Evolutionary conservation across 108 stramenopile genomes (phyloP).

Genomic region (Cyclotella kingstonii): DNA sequence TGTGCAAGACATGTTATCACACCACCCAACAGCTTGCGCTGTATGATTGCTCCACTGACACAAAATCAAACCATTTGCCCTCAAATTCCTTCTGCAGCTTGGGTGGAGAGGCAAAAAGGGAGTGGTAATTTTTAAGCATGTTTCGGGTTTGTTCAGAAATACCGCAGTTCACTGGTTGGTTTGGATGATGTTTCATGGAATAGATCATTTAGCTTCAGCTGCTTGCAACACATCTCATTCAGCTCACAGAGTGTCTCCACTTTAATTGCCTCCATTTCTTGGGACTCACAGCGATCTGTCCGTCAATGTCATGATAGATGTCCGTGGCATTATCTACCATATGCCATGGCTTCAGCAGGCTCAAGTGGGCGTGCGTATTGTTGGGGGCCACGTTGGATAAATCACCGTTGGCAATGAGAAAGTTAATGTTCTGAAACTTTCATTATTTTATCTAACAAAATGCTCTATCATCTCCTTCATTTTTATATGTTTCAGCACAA

Average conservation of each 20-base stretch:
- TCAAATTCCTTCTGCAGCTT: constrained; percentile 47
- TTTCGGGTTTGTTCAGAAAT: constrained; percentile 77
- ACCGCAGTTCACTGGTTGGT: constrained; percentile 88
- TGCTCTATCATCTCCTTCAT: too few species aligned
- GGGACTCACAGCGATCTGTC: constrained; percentile 50
- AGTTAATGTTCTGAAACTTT: constrained; percentile 87
- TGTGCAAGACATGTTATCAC: constrained; percentile 87
- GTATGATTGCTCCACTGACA: too few species aligned
- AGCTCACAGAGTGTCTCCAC: constrained; percentile 58
- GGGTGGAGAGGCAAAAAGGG: constrained; percentile 69
- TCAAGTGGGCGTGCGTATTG: constrained; percentile 76
- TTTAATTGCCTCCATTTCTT: constrained; percentile 82
- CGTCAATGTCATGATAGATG: constrained; percentile 71
- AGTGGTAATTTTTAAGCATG: constrained; percentile 85
- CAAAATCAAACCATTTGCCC: constrained; percentile 58
- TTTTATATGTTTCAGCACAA: too few species aligned
- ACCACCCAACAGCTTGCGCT: too few species aligned
- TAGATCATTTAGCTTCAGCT: constrained; percentile 64
- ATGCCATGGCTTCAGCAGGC: constrained; percentile 79
- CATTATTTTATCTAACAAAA: too few species aligned
- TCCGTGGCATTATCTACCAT: constrained; percentile 95
- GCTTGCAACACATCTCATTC: constrained; percentile 75
- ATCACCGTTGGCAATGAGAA: constrained; percentile 55
- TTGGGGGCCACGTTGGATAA: constrained; percentile 63
- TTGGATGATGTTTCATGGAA: constrained; percentile 65